phyloP scores from a whole-genome alignment of 2,329 filamentous ascomycete genomes.

The Sporothrix variecibatus region DNA sequence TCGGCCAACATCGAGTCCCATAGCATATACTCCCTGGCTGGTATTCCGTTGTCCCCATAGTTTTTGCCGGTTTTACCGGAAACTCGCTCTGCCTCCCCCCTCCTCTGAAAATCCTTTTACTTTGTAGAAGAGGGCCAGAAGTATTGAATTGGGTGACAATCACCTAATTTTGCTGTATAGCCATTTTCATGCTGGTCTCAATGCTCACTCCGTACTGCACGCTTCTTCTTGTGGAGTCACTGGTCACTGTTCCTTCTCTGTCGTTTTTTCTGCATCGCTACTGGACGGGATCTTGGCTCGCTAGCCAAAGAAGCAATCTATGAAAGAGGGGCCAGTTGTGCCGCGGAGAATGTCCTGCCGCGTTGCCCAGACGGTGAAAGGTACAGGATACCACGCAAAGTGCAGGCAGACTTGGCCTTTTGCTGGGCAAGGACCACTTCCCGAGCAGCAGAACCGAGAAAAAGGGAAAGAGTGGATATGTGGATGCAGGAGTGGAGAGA shows the following conservation, averaged over 20 bases:
- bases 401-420: conserved; percentile 7
- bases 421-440: conserved; percentile 14
- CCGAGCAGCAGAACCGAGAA: conserved; percentile 17
- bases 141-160: neutral
- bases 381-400: neutral
- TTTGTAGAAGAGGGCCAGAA: neutral
- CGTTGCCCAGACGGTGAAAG: neutral
- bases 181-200: neutral
- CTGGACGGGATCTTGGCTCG: neutral
- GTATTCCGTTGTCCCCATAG: neutral
- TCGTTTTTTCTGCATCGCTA: neutral
- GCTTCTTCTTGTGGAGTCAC: neutral
- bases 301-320: conserved; percentile 3
- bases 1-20: neutral
- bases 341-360: conserved; percentile 22
- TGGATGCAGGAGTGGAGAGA: conserved; percentile 2
- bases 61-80: conserved; percentile 23
- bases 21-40: neutral
- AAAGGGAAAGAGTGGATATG: neutral
- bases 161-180: neutral
- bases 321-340: conserved; percentile 4
- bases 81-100: neutral
- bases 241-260: neutral
- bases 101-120: neutral
- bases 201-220: neutral